A percentile compares a stretch with the other conserved stretches of the same genome.
Conservation (phyloP, 352 stramenopile genomes). For the Phytophthora multivora region DNA sequence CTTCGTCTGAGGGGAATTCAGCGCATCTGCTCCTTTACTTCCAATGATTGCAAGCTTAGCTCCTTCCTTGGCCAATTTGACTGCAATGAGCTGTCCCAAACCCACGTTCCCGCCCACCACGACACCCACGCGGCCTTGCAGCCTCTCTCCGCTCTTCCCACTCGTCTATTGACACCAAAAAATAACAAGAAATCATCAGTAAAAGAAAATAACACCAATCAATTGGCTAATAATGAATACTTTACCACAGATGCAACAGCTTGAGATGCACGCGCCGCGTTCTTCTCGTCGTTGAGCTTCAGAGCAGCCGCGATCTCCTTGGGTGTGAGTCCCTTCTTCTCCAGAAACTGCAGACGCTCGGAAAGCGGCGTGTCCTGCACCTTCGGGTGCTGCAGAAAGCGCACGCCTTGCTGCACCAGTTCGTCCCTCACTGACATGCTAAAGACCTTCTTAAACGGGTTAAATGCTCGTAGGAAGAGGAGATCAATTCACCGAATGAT, state of each 20-base stretch:
- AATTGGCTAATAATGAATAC: background rate
- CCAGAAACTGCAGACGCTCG: conserved; percentile 69
- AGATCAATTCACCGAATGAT: conserved; percentile 13
- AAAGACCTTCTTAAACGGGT: background rate
- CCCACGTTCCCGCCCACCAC: conserved; percentile 65
- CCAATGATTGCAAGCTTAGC: conserved; percentile 61
- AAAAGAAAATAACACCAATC: background rate
- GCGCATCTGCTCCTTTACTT: conserved; percentile 20
- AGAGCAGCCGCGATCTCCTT: conserved; percentile 69
- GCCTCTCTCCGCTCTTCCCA: conserved; percentile 54
- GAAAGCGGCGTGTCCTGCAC: conserved; percentile 80
- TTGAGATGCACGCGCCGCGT: conserved; percentile 47
- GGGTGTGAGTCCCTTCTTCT: conserved; percentile 78
- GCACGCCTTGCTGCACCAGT: conserved; percentile 72
- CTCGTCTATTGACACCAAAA: conserved; percentile 44
- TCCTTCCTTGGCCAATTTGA: conserved; percentile 67
- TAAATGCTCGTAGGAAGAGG: background rate
- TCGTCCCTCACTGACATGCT: conserved; percentile 56
- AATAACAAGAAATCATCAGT: conserved; percentile 9
- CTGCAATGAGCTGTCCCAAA: conserved; percentile 62
- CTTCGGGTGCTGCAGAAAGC: conserved; percentile 78
- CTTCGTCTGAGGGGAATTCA: conserved; percentile 31
- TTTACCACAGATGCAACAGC: conserved; percentile 65
- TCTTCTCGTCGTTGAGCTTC: conserved; percentile 74
- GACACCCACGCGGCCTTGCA: conserved; percentile 63